phyloP scores from a whole-genome alignment of 139 green algal genomes.

The Micractinium sp. region DNA sequence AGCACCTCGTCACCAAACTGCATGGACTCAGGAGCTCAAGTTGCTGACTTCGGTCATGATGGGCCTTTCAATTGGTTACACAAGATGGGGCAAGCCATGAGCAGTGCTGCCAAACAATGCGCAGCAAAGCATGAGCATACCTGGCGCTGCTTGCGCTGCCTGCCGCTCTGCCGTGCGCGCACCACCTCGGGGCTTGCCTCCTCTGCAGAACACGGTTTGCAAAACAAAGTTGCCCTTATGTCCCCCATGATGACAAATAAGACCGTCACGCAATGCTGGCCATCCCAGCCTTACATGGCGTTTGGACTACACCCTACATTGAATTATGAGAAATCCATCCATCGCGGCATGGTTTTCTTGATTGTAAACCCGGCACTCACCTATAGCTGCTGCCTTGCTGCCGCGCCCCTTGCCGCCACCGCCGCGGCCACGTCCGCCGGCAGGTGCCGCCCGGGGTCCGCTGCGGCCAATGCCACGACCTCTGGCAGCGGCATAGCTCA shows the following conservation, averaged over 20 bases:
- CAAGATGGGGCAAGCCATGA: neutral
- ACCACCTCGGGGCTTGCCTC: neutral
- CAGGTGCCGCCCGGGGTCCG: neutral
- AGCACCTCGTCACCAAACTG: slow-evolving; percentile 8
- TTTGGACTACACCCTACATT: neutral
- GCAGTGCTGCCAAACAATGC: too few relatives aligned
- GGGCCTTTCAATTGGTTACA: too few relatives aligned
- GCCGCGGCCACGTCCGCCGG: slow-evolving; percentile 20
- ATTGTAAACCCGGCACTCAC: neutral
- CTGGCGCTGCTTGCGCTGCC: slow-evolving; percentile 23
- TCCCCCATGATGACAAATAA: neutral
- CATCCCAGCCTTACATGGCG: neutral
- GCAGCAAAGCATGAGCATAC: too few relatives aligned
- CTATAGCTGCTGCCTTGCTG: neutral
- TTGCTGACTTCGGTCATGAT: too few relatives aligned
- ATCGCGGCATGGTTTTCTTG: too few relatives aligned
- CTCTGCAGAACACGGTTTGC: neutral
- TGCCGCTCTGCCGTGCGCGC: neutral
- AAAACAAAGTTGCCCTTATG: neutral
- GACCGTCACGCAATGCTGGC: neutral
- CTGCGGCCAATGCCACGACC: slow-evolving; percentile 33
- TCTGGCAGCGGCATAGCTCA: slow-evolving; percentile 44
- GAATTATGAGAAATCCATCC: too few relatives aligned
- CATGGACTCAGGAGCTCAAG: neutral
- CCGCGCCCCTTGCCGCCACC: slow-evolving; percentile 12